A percentile compares a stretch with the other conserved stretches of the same genome.
Evolutionary conservation across 495 filamentous ascomycete genomes (phyloP).

Genomic region (Hyaloscypha bicolor): DNA sequence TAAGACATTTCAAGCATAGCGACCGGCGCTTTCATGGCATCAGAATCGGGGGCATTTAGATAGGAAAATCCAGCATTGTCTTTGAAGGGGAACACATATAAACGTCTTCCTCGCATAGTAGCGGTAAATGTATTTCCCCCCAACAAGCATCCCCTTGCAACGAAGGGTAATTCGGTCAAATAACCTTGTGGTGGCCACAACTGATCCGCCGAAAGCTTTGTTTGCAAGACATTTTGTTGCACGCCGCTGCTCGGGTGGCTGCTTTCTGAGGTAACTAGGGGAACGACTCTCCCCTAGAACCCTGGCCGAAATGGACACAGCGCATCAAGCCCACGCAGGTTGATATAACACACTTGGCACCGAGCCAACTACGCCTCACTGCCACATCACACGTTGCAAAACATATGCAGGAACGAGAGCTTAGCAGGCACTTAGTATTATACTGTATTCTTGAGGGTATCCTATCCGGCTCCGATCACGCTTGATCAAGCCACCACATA

Average conservation of each 20-base stretch:
- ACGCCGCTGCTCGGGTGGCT: neutral
- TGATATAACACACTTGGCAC: neutral
- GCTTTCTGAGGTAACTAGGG: neutral
- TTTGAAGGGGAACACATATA: neutral
- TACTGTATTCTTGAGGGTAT: slow-evolving; percentile 7
- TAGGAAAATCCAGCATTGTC: neutral
- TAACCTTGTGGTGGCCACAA: neutral
- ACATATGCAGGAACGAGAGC: neutral
- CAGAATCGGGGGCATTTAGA: neutral
- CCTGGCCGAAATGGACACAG: neutral
- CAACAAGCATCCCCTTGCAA: neutral
- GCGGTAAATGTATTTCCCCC: neutral
- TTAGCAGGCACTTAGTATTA: slow-evolving; percentile 14
- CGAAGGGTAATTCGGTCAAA: neutral
- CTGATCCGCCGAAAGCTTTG: neutral
- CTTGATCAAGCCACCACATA: neutral
- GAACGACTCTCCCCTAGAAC: neutral
- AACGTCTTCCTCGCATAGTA: neutral
- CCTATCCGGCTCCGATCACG: neutral
- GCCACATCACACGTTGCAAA: neutral
- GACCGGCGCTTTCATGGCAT: slow-evolving; percentile 10
- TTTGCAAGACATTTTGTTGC: neutral
- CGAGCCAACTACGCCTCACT: neutral
- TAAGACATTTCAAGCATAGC: slow-evolving; percentile 13
- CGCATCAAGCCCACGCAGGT: neutral